Evolutionary conservation across 2,329 filamentous ascomycete genomes (phyloP).

Genomic region (Fusarium verticillioides): DNA sequence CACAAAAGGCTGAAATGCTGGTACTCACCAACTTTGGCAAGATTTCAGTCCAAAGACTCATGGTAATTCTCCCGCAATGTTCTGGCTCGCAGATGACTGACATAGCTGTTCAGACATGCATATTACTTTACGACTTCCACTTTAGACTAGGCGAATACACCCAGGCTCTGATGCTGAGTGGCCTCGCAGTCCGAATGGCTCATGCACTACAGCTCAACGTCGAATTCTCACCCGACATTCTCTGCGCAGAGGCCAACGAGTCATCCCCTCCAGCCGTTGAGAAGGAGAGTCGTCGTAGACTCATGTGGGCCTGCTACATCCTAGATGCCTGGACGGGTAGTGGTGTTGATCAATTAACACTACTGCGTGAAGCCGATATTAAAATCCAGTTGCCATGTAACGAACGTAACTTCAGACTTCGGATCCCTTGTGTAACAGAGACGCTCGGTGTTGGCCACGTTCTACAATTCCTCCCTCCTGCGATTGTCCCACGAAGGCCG

Average conservation of each 20-base stretch:
- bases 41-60: constrained; percentile 53
- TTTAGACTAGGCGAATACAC: constrained; percentile 54
- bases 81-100: neutral
- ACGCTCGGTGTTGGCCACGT: constrained; percentile 55
- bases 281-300: constrained; percentile 52
- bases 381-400: constrained; percentile 56
- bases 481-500: constrained; percentile 52
- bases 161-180: constrained; percentile 55
- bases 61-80: constrained; percentile 44
- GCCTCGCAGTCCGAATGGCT: constrained; percentile 55
- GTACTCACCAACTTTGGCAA: constrained; percentile 53
- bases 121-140: constrained; percentile 54
- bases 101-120: constrained; percentile 46
- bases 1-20: constrained; percentile 51
- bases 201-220: constrained; percentile 55
- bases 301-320: constrained; percentile 58
- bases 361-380: constrained; percentile 54
- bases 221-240: constrained; percentile 51
- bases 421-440: constrained; percentile 54
- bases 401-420: constrained; percentile 55
- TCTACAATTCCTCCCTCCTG: constrained; percentile 53
- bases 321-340: constrained; percentile 55
- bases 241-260: constrained; percentile 50
- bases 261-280: constrained; percentile 50
- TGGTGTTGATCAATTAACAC: constrained; percentile 53